Percentiles rank a stretch among this genome's conserved stretches.
phyloP scores from a whole-genome alignment of 495 filamentous ascomycete species.

The Collariella sp. region DNA sequence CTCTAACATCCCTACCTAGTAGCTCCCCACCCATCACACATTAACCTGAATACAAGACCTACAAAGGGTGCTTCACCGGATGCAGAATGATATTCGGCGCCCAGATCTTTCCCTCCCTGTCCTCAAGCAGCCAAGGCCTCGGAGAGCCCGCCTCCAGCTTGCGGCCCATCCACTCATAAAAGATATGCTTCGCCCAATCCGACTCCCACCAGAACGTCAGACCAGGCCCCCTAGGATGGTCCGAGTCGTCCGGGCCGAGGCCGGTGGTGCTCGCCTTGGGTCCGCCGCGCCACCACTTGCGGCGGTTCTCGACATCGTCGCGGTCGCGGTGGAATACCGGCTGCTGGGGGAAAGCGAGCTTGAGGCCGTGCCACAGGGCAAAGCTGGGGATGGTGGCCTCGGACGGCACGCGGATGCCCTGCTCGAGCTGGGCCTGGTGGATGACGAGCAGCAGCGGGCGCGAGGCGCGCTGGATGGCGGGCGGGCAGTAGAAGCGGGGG shows the following conservation, averaged over 20 bases:
- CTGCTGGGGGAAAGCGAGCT: constrained; percentile 31
- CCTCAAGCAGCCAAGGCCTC: constrained; percentile 20
- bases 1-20: too few species aligned
- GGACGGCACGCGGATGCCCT: constrained; percentile 24
- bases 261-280: constrained; percentile 19
- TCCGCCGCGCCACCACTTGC: constrained; percentile 32
- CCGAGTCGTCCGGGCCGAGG: constrained; percentile 16
- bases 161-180: constrained; percentile 20
- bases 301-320: constrained; percentile 14
- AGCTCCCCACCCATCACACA: too few species aligned
- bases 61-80: constrained; percentile 23
- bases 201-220: constrained; percentile 30
- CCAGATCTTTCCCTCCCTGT: constrained; percentile 20
- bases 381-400: constrained; percentile 35
- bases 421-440: constrained; percentile 25
- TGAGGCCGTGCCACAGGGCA: constrained; percentile 36
- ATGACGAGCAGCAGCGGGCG: constrained; percentile 21
- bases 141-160: constrained; percentile 1
- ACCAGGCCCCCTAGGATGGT: constrained; percentile 21
- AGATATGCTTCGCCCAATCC: constrained; percentile 20
- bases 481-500: constrained; percentile 29
- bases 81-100: constrained; percentile 27
- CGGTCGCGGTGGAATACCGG: constrained; percentile 24
- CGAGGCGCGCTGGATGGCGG: constrained; percentile 25
- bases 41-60: neutral